Conservation (phyloP, 2,329 filamentous ascomycete species). For the Xylariales sp. region DNA sequence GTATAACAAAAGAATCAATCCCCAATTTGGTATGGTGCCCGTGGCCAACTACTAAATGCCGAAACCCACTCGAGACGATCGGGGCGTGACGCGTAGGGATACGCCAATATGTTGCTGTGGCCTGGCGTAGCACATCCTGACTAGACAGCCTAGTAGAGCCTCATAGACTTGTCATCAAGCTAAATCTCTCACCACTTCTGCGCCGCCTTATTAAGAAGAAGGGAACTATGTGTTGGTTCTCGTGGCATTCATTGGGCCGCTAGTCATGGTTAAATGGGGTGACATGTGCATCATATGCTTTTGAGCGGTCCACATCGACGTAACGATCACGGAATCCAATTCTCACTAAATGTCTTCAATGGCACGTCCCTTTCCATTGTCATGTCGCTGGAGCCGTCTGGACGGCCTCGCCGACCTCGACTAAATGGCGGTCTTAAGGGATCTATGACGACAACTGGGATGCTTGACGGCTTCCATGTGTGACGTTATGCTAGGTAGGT, state of each 20-base stretch:
- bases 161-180: slow-evolving; percentile 6
- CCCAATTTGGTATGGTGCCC: slow-evolving; percentile 5
- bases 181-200: slow-evolving; percentile 6
- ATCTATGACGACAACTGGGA: slow-evolving; percentile 33
- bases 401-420: neutral
- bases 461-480: neutral
- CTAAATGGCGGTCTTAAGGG: neutral
- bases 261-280: neutral
- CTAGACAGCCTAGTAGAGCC: slow-evolving; percentile 1
- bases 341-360: neutral
- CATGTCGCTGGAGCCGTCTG: neutral
- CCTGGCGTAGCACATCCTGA: neutral
- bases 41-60: slow-evolving; percentile 16
- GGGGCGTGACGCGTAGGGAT: slow-evolving; percentile 4
- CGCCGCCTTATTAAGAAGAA: neutral
- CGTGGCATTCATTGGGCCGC: neutral
- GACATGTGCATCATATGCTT: slow-evolving; percentile 8
- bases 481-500: neutral
- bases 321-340: slow-evolving; percentile 23
- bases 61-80: neutral
- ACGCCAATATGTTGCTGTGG: neutral
- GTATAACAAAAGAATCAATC: neutral
- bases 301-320: slow-evolving; percentile 17
- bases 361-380: neutral
- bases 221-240: neutral